Evolutionary conservation across 176 grass and related monocot genomes (phyloP).

Genomic region (Pontederia crassipes): DNA sequence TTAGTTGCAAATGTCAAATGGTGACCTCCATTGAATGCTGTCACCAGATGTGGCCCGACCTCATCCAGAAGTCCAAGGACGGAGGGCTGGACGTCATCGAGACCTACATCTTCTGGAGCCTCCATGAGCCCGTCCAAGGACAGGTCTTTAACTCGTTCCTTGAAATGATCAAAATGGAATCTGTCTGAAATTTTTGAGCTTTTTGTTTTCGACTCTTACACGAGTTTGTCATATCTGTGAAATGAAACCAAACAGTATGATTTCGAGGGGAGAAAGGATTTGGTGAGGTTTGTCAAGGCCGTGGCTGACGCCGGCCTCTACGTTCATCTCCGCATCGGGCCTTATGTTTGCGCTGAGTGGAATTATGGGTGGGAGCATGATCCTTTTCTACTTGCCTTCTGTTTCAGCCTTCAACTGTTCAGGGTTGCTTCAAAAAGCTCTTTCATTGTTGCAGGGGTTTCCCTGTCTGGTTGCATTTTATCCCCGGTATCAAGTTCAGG

Average conservation of each 20-base stretch:
- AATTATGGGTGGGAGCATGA: constrained; percentile 70
- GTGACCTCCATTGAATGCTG: constrained; percentile 4
- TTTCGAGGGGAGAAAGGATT: constrained; percentile 95
- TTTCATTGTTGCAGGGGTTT: constrained; percentile 52
- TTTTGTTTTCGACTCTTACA: constrained; percentile 10
- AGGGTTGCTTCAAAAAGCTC: neutral
- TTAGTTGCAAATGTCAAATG: constrained; percentile 11
- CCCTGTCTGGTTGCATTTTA: constrained; percentile 95
- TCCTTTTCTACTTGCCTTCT: neutral
- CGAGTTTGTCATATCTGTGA: neutral
- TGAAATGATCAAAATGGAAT: neutral
- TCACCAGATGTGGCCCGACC: constrained; percentile 87
- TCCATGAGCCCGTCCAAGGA: constrained; percentile 77
- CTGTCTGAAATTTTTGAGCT: neutral
- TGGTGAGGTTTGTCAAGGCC: constrained; percentile 70
- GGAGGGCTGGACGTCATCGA: constrained; percentile 86
- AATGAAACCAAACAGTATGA: constrained; percentile 51
- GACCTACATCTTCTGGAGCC: constrained; percentile 93
- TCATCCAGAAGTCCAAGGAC: constrained; percentile 94
- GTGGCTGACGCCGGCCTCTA: constrained; percentile 85
- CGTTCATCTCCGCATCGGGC: constrained; percentile 92
- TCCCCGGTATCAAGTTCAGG: constrained; percentile 91
- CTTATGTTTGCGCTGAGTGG: constrained; percentile 97
- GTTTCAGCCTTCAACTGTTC: neutral
- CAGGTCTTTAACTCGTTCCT: constrained; percentile 37